phyloP scores from a whole-genome alignment of 192 early-diverging fungal species.

The Chytriomyces confervae region DNA sequence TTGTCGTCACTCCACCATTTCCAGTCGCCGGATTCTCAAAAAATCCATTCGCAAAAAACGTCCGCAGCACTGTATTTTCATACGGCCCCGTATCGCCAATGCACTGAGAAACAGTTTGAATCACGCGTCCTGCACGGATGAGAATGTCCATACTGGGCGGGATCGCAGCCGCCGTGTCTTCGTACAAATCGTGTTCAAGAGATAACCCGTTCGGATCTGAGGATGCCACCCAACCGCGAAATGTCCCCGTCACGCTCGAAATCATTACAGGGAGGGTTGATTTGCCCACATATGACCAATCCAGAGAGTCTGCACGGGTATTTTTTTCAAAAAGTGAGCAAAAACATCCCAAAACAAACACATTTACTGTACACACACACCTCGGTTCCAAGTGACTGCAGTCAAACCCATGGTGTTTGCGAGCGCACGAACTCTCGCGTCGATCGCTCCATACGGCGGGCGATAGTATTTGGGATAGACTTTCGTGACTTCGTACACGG shows the following conservation, averaged over 20 bases:
- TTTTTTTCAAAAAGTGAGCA: no score
- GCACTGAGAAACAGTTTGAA: not conserved
- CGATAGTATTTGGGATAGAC: slow-evolving; percentile 60
- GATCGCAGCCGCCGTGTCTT: not conserved
- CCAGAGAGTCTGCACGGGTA: no score
- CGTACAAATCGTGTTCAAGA: slow-evolving; percentile 13
- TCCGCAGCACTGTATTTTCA: not conserved
- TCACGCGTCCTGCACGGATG: not conserved
- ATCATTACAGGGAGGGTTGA: not conserved
- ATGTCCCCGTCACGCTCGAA: not conserved
- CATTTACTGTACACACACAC: slow-evolving; percentile 15
- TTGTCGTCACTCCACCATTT: no score
- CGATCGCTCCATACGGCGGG: slow-evolving; percentile 67
- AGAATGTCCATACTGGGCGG: not conserved
- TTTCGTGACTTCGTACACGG: slow-evolving; percentile 57
- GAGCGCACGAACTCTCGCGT: slow-evolving; percentile 62
- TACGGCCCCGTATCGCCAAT: not conserved
- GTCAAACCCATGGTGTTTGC: slow-evolving; percentile 57
- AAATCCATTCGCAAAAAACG: not conserved
- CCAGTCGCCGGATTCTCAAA: not conserved
- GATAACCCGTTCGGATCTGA: not conserved
- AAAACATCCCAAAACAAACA: no score
- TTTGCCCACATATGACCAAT: slow-evolving; percentile 22
- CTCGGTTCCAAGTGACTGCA: slow-evolving; percentile 47
- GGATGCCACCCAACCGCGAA: slow-evolving; percentile 1